Evolutionary conservation across 2,329 filamentous ascomycete genomes (phyloP).

Genomic region (Alternaria triticina): DNA sequence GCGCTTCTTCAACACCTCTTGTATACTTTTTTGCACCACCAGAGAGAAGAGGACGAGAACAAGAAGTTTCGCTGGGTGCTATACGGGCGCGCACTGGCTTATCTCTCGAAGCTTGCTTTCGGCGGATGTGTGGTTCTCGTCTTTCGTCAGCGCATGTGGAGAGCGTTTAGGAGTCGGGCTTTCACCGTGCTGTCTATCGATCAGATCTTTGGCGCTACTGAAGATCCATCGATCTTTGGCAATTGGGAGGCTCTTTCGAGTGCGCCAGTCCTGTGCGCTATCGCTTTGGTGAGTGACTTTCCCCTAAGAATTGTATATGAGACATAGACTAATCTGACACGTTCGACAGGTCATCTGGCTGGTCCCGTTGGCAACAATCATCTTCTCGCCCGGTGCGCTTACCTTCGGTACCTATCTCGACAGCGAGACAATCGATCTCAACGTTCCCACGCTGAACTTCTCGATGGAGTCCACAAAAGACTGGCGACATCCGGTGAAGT

Average conservation of each 20-base stretch:
- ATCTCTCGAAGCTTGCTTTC: slow-evolving; percentile 44
- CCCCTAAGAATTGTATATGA: no score
- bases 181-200: slow-evolving; percentile 46
- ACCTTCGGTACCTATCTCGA: slow-evolving; percentile 44
- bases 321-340: no score
- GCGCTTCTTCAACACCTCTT: slow-evolving; percentile 43
- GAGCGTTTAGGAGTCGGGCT: slow-evolving; percentile 38
- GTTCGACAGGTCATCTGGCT: slow-evolving; percentile 44
- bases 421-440: slow-evolving; percentile 15
- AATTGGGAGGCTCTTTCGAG: slow-evolving; percentile 43
- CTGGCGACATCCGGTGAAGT: slow-evolving; percentile 38
- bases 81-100: slow-evolving; percentile 45
- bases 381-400: slow-evolving; percentile 47
- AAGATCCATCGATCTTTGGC: slow-evolving; percentile 42
- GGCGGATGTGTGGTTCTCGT: slow-evolving; percentile 40
- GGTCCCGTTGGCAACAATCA: slow-evolving; percentile 46
- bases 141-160: slow-evolving; percentile 47
- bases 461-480: slow-evolving; percentile 39
- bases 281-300: slow-evolving; percentile 27
- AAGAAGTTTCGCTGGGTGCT: slow-evolving; percentile 41
- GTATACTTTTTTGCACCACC: slow-evolving; percentile 40
- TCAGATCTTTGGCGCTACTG: slow-evolving; percentile 43
- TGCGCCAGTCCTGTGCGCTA: slow-evolving; percentile 32
- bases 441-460: slow-evolving; percentile 39
- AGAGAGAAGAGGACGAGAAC: slow-evolving; percentile 29